Base-by-base conservation (phyloP, 179 eudicot genomes). In the Spergularia azorica region DNA sequence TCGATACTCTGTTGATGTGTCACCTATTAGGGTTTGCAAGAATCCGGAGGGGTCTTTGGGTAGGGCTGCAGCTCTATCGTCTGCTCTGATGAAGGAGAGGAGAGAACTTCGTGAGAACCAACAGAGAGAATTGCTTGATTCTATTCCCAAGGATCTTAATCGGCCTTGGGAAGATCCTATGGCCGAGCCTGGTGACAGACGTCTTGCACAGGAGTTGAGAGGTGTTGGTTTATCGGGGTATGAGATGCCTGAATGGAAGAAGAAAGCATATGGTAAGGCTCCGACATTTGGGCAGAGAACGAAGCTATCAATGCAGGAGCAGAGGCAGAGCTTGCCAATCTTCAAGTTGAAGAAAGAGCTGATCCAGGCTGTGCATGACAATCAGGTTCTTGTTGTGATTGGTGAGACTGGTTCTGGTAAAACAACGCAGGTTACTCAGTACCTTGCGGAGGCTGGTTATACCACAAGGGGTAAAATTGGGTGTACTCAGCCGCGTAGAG, bases 141-240 rank as follows among this genome's bases (percentile, higher is more conserved):
- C 97, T 3, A 93, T 93, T 48, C 97, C 99, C 0, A 95, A 93
- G 83, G 99, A 93, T 93, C 86, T 95, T 62, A 95, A 95, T 76
- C 88, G 97, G 16, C 98, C 97, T 3, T 95, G 98, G 98, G 97
- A 95, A 87, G 97, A 95, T 71, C 98, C 98, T 56, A 91, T 94
- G 98, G 96, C 98, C 0, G 98, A 94, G 83, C 78, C 96, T 2
- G 97, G 97, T 52, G 98, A 94, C 87, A 87, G 98, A 82, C 97
- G 89, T 86, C 89, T 94, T 66, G 98, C 97, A 6, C 97, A 94
- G 79, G 98, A 94, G 83, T 88, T 94, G 76, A 88, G 98, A 79
- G 97, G 98, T 64, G 98, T 92, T 70, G 97, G 98, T 2, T 83
- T 92, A 63, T 88, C 95, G 6, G 98, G 97, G 1, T 89, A 91